Percentiles rank a stretch among this genome's conserved stretches.
phyloP scores from a whole-genome alignment of 2,329 filamentous ascomycete species.

The Aspergillus terreus region DNA sequence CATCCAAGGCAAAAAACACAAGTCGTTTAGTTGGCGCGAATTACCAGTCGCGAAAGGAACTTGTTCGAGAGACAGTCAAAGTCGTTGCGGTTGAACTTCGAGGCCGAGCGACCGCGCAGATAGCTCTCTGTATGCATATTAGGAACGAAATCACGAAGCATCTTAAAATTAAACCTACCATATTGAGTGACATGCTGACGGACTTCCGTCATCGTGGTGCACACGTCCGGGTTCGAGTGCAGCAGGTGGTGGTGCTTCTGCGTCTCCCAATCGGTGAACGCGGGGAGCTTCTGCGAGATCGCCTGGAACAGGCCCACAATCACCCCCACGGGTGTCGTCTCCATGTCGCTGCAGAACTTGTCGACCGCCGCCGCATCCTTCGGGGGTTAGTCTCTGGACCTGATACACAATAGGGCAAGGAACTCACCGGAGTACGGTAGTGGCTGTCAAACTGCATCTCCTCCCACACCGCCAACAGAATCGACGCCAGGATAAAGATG shows the following conservation, averaged over 20 bases:
- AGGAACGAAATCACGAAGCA: too few relatives aligned
- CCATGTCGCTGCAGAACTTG: conserved; percentile 97
- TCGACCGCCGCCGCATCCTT: conserved; percentile 73
- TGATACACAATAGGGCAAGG: neutral
- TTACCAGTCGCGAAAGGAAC: conserved; percentile 93
- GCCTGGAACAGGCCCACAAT: conserved; percentile 96
- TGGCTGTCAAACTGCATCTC: conserved; percentile 99
- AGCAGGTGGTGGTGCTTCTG: conserved; percentile 85
- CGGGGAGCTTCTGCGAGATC: conserved; percentile 92
- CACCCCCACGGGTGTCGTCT: conserved; percentile 89
- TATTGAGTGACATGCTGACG: conserved; percentile 88
- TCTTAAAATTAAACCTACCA: conserved; percentile 57
- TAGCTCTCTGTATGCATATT: conserved; percentile 68
- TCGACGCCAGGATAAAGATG: conserved; percentile 94
- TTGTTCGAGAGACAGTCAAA: conserved; percentile 97
- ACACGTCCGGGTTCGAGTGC: conserved; percentile 86
- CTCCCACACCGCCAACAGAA: conserved; percentile 92
- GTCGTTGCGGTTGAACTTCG: conserved; percentile 84
- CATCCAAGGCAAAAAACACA: conserved; percentile 17
- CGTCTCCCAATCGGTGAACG: conserved; percentile 92
- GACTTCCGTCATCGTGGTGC: conserved; percentile 95
- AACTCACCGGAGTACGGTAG: conserved; percentile 70
- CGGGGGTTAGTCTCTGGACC: conserved; percentile 9
- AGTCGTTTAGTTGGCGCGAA: conserved; percentile 73
- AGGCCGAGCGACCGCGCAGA: conserved; percentile 71